phyloP scores from a whole-genome alignment of 257 asterid genomes.

The Solanum rostratum region DNA sequence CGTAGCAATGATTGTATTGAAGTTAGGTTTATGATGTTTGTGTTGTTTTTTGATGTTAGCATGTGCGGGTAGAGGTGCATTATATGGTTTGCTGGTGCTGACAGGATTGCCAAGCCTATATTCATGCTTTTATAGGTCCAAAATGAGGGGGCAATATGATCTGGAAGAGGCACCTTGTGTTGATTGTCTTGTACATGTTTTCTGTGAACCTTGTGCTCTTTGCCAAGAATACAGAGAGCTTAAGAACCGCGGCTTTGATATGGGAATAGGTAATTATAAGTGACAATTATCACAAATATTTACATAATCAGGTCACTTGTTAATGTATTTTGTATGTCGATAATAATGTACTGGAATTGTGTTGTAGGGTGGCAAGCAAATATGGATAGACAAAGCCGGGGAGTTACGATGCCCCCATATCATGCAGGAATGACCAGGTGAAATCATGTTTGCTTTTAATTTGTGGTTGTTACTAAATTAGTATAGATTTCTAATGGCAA shows the following conservation, averaged over 20 bases:
- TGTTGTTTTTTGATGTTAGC: not conserved
- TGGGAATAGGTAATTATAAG: constrained; percentile 3
- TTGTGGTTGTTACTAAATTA: not conserved
- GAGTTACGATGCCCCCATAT: not conserved
- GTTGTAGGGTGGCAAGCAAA: constrained; percentile 11
- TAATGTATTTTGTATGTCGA: not conserved
- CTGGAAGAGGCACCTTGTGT: constrained; percentile 12
- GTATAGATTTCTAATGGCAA: not conserved
- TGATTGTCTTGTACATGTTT: constrained; percentile 12
- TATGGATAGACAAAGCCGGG: constrained; percentile 6
- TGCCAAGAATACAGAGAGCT: constrained; percentile 23
- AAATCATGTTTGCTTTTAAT: not conserved
- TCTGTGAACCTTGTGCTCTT: constrained; percentile 13
- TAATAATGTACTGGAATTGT: not conserved
- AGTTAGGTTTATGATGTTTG: not conserved
- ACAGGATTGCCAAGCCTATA: constrained; percentile 11
- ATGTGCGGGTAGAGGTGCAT: constrained; percentile 7
- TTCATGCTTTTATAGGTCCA: constrained; percentile 12
- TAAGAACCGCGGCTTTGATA: constrained; percentile 15
- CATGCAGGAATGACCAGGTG: constrained; percentile 7
- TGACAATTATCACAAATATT: not conserved
- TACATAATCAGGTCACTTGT: not conserved
- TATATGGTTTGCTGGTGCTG: not conserved
- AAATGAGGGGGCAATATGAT: constrained; percentile 14
- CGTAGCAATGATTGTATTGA: not conserved